Percentiles rank a stretch among this genome's conserved stretches.
These are phyloP conservation scores for Aspergillus coremiiformis DNA, from an alignment of 495 filamentous ascomycete genomes.

Conservation along the genomic window DNA sequence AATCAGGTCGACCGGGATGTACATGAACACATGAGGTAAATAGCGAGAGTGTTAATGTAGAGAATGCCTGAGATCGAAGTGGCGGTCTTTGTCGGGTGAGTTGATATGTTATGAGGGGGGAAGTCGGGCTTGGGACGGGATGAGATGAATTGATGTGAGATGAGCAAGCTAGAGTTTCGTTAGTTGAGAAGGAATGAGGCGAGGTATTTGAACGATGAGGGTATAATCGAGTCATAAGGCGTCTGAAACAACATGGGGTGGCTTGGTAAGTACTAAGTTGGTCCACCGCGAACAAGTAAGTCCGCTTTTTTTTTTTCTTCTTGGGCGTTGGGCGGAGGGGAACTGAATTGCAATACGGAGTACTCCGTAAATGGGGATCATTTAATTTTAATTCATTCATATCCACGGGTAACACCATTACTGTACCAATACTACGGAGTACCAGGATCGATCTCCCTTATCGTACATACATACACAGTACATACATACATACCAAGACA, in stretches of 20 bases:
- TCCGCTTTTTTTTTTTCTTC: neutral
- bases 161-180: neutral
- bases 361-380: too few relatives aligned
- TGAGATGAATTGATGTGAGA: neutral
- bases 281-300: neutral
- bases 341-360: too few relatives aligned
- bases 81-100: slow-evolving; percentile 4
- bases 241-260: neutral
- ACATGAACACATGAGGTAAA: neutral
- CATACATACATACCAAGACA: too few relatives aligned
- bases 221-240: neutral
- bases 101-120: neutral
- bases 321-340: too few relatives aligned
- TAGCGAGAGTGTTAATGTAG: slow-evolving; percentile 5
- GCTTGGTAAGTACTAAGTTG: too few relatives aligned
- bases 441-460: too few relatives aligned
- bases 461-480: too few relatives aligned
- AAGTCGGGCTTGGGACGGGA: neutral
- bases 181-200: neutral
- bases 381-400: too few relatives aligned
- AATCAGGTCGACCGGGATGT: neutral
- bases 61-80: neutral
- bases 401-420: too few relatives aligned
- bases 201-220: neutral
- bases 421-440: too few relatives aligned